Evolutionary conservation across 208 protist species (phyloP).

Genomic region (Acanthamoeba sp.): DNA sequence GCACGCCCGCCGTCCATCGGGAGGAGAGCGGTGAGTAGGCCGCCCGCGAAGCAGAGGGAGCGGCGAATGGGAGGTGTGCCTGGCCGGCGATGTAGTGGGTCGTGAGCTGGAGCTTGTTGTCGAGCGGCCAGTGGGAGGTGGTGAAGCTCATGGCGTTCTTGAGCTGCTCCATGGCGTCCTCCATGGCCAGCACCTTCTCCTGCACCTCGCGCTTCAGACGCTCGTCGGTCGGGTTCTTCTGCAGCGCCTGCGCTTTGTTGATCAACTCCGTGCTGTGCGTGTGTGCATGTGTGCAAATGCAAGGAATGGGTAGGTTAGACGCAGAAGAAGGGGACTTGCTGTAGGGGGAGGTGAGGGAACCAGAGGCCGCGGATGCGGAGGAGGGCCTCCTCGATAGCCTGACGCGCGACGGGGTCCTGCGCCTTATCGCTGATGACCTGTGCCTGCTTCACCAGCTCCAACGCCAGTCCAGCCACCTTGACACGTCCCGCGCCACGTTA

Average conservation of each 20-base stretch:
- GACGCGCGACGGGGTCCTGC: conserved; percentile 32
- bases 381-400: conserved; percentile 56
- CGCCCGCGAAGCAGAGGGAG: neutral
- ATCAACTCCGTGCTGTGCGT: conserved; percentile 34
- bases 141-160: conserved; percentile 44
- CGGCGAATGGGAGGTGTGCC: neutral
- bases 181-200: neutral
- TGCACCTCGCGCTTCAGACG: conserved; percentile 16
- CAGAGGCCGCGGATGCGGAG: conserved; percentile 34
- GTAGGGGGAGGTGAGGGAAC: neutral
- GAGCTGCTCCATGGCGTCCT: conserved; percentile 47
- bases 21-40: neutral
- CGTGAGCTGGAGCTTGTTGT: conserved; percentile 11
- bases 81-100: conserved; percentile 45
- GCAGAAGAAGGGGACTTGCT: too few species aligned
- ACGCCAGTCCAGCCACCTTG: neutral
- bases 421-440: conserved; percentile 28
- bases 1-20: too few species aligned
- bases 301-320: too few species aligned
- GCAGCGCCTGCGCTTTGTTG: neutral
- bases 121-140: conserved; percentile 11
- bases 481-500: too few species aligned
- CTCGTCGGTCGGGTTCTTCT: conserved; percentile 25
- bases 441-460: conserved; percentile 47
- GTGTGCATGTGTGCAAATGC: too few species aligned